Evolutionary conservation across 2,329 filamentous ascomycete species (phyloP), one percentile per base, ranked within the genome.

Genomic region (Annulohypoxylon truncatum): DNA sequence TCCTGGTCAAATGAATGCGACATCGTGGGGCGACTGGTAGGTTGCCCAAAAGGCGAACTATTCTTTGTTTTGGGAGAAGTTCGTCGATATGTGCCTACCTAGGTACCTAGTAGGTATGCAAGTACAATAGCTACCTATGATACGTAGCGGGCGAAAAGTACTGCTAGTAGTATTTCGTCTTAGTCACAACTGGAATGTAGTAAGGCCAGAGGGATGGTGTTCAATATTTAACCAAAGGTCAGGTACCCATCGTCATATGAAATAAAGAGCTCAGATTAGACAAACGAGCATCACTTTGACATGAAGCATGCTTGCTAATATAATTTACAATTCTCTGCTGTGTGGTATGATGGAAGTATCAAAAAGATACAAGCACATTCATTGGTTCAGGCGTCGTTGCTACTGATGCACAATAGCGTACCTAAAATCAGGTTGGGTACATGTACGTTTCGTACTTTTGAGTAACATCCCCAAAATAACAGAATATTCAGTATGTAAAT

Each of bases 1-100:
- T 71, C 71, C 8, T 63, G 60, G 28, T 61, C 69, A 38, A 57
- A 68, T 26, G 58, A 50, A 42, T 71, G 56, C 53, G 74, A 71
- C 74, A 76, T 77, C 13, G 31, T 63, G 38, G 48, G 31, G 15
- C 12, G 15, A 15, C 47, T 53, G 4, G 24, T 2, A 20, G 10
- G 20, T 59, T 46, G 50, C 29, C 22, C 58, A 26, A 38, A 48
- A 53, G 15, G 13, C 18, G 12, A 18, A 56, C 26, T 64, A 28
- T 54, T 51, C n/a, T 46, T 18, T 22, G 24, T 42, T 50, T n/a
- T 33, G 24, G 7, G 35, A 35, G 53, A 53, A 51, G 13, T 31
- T 24, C 31, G 33, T 40, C 28, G 33, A n/a, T n/a, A n/a, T n/a
- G n/a, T n/a, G n/a, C n/a, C 31, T 22, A 44, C n/a, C n/a, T n/a